Conservation (phyloP, 139 green algal species). For the Gonium pectorale region DNA sequence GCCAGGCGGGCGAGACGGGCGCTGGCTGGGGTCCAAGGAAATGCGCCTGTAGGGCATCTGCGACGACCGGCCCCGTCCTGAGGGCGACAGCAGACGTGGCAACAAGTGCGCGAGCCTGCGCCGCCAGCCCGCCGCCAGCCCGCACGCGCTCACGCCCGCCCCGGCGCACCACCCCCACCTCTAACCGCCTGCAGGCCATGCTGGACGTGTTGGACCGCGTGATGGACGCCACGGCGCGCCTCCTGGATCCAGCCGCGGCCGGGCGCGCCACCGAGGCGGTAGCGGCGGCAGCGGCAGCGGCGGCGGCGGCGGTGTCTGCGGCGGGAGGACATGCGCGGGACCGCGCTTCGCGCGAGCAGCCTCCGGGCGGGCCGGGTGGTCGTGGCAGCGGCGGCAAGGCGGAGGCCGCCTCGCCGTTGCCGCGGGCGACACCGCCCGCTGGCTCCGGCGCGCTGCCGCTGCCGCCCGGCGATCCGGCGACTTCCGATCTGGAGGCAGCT, state of each 20-base stretch:
- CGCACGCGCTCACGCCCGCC: too few species aligned
- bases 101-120: too few species aligned
- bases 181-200: background rate
- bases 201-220: background rate
- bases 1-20: background rate
- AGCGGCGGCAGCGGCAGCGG: background rate
- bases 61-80: too few species aligned
- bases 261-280: background rate
- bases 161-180: too few species aligned
- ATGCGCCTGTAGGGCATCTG: too few species aligned
- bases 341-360: background rate
- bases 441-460: too few species aligned
- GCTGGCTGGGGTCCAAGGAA: too few species aligned
- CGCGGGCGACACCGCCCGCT: too few species aligned
- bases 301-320: too few species aligned
- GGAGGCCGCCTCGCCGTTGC: background rate
- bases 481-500: background rate
- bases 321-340: background rate
- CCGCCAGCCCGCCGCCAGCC: too few species aligned
- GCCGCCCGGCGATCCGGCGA: too few species aligned
- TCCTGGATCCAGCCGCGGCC: constrained; percentile 1
- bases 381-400: background rate
- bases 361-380: background rate
- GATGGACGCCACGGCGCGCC: background rate
- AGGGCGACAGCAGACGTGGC: too few species aligned